Evolutionary conservation across 1,139 yeast species (phyloP).

Genomic region (Chernovozyma aurita): DNA sequence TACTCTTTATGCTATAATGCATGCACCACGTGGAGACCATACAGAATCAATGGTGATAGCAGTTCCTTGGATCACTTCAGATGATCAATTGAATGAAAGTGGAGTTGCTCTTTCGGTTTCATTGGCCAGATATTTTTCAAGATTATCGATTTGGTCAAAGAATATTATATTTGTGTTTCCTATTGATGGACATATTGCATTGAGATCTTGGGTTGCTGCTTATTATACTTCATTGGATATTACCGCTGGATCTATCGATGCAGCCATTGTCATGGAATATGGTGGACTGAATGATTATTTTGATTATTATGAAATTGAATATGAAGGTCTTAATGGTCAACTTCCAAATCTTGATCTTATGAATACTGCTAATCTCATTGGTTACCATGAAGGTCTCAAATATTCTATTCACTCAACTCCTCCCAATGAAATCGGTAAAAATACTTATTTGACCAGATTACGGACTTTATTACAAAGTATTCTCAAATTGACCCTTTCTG

Average conservation of each 20-base stretch:
- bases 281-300: constrained; percentile 65
- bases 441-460: constrained; percentile 53
- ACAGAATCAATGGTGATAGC: constrained; percentile 92
- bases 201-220: constrained; percentile 90
- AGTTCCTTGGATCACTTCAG: constrained; percentile 75
- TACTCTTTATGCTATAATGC: constrained; percentile 78
- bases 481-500: constrained; percentile 64
- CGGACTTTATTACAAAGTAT: constrained; percentile 63
- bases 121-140: constrained; percentile 70
- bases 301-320: constrained; percentile 68
- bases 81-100: constrained; percentile 64
- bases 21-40: constrained; percentile 93
- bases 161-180: constrained; percentile 86
- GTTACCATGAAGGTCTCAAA: constrained; percentile 70
- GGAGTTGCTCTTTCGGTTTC: constrained; percentile 74
- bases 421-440: constrained; percentile 37
- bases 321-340: constrained; percentile 93
- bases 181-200: constrained; percentile 61
- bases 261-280: constrained; percentile 83
- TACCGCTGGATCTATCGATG: constrained; percentile 95
- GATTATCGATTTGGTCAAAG: constrained; percentile 94
- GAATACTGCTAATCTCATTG: constrained; percentile 70
- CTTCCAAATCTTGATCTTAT: constrained; percentile 88
- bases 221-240: constrained; percentile 81
- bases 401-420: constrained; percentile 64